phyloP scores from a whole-genome alignment of 2,329 filamentous ascomycete species.

The Harringtonia lauricola region DNA sequence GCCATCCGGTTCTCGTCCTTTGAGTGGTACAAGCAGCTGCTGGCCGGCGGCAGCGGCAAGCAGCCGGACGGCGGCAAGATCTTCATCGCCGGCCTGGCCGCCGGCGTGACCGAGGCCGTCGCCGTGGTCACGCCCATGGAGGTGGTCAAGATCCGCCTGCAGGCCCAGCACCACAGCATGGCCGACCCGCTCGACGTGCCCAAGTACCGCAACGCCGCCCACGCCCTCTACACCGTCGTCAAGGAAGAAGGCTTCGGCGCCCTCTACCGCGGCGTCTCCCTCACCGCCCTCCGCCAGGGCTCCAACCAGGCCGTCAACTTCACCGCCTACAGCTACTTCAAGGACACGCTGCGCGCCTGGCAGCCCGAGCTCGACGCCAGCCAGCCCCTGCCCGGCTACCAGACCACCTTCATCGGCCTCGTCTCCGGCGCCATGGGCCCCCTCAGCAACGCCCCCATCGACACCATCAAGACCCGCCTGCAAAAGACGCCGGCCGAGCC shows the following conservation, averaged over 20 bases:
- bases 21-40: slow-evolving; percentile 81
- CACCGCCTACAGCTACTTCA: slow-evolving; percentile 92
- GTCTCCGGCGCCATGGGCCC: slow-evolving; percentile 92
- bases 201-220: slow-evolving; percentile 92
- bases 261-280: slow-evolving; percentile 83
- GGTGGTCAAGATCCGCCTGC: slow-evolving; percentile 95
- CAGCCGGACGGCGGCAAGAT: slow-evolving; percentile 61
- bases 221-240: slow-evolving; percentile 74
- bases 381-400: slow-evolving; percentile 64
- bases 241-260: slow-evolving; percentile 82
- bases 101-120: slow-evolving; percentile 93
- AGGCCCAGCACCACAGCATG: slow-evolving; percentile 97
- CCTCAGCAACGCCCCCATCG: slow-evolving; percentile 92
- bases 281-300: slow-evolving; percentile 89
- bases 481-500: slow-evolving; percentile 79
- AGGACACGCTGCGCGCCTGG: slow-evolving; percentile 59
- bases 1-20: slow-evolving; percentile 98
- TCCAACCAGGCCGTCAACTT: slow-evolving; percentile 99
- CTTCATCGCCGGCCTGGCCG: slow-evolving; percentile 65
- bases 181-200: slow-evolving; percentile 91
- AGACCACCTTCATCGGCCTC: slow-evolving; percentile 84
- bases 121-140: slow-evolving; percentile 98
- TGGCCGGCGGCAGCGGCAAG: slow-evolving; percentile 53
- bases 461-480: slow-evolving; percentile 95
- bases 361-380: slow-evolving; percentile 57